Base-by-base conservation (phyloP, 768 basidiomycete species). In the Hypholoma fasciculare region DNA sequence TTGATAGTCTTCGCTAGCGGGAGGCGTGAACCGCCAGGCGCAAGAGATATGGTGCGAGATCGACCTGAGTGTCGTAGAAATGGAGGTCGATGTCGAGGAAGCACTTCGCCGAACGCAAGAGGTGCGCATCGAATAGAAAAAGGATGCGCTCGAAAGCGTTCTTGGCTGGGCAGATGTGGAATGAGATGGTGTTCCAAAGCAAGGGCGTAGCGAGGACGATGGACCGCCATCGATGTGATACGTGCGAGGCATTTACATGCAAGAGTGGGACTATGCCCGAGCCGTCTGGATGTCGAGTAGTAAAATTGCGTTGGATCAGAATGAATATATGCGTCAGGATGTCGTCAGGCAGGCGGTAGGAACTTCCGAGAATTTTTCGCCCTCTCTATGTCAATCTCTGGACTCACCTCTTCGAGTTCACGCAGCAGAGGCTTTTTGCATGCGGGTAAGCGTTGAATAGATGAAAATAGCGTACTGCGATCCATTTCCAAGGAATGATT, bases 141-240 rank as follows among this genome's bases (percentile, higher is more conserved):
- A 71, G 58, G 13, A 69, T 57, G 38, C 62, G 60, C 6, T 52
- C 54, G 17, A 51, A 46, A 36, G 67, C 60, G 34, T 65, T 64
- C 26, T 52, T 59, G n/a, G 64, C 30, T 34, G 30, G 59, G 13
- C 69, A 64, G 23, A 78, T 59, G 17, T 55, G 65, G 52, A 78
- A 61, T 27, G 70, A 57, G 56, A 82, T 73, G 30, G 63, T 67
- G 38, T 71, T 76, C 83, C 83, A 84, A 1, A 83, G 65, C 3
- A 77, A 64, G 3, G 79, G 76, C 0, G 74, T 79, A 13, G 66
- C 65, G 37, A 79, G 62, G 9, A 75, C 73, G 12, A 79, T 57
- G 11, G 69, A 62, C 17, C 82, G 73, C 81, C 82, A 84, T 39
- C 67, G 68, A 36, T 67, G 67, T 4, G 76, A 83, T 2, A 83